These are phyloP conservation scores for Populus davidiana DNA, from an alignment of 345 rosid genomes.

Conservation along the genomic window DNA sequence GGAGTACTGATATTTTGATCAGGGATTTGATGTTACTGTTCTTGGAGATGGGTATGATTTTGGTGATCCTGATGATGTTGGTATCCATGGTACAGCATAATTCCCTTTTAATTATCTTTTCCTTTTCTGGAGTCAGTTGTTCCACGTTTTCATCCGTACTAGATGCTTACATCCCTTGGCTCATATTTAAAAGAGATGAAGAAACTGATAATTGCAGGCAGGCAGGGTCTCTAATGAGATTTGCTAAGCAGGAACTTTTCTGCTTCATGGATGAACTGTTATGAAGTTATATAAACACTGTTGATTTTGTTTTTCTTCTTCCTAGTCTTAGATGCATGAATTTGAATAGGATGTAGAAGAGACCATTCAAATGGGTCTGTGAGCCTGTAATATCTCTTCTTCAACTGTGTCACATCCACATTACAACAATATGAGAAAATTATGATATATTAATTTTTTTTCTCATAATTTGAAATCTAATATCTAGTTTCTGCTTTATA, in stretches of 20 bases:
- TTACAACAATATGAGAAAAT: too few species aligned
- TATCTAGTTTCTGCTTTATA: not conserved
- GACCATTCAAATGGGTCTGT: too few species aligned
- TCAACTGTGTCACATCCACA: too few species aligned
- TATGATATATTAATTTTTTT: too few species aligned
- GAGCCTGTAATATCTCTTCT: too few species aligned
- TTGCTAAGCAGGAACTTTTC: too few species aligned
- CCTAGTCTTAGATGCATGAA: too few species aligned
- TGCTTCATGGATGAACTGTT: too few species aligned
- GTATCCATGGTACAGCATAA: conserved; percentile 45
- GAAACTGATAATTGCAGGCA: not conserved
- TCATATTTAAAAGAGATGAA: not conserved
- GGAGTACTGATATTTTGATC: conserved; percentile 8
- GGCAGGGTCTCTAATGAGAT: not conserved
- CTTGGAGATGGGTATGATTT: conserved; percentile 48
- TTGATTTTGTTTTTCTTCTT: too few species aligned
- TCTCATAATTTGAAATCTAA: not conserved
- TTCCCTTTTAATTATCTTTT: not conserved
- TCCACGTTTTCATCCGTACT: not conserved
- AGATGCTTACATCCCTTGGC: not conserved
- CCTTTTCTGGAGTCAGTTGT: not conserved
- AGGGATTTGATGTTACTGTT: conserved; percentile 58
- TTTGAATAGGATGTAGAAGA: too few species aligned
- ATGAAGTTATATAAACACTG: too few species aligned
- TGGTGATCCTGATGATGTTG: conserved; percentile 45